phyloP scores from a whole-genome alignment of 2,329 filamentous ascomycete species.

The Zymoseptoria brevis region DNA sequence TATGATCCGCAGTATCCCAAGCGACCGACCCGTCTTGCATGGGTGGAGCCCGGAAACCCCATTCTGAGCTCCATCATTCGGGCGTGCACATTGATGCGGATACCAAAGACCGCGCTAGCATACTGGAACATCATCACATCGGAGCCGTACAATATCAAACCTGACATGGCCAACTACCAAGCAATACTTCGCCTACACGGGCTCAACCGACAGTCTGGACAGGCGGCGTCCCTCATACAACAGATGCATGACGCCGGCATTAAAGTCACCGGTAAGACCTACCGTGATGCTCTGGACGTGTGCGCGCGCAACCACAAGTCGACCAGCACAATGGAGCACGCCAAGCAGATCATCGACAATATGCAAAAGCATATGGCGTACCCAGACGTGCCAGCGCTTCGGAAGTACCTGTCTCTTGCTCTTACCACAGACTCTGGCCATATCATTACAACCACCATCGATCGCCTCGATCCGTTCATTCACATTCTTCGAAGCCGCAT shows the following conservation, averaged over 20 bases:
- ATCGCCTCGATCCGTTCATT: constrained; percentile 18
- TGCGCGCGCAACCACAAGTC: constrained; percentile 74
- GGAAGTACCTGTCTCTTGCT: constrained; percentile 51
- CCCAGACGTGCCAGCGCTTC: constrained; percentile 47
- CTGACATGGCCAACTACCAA: constrained; percentile 65
- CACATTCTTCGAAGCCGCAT: constrained; percentile 17
- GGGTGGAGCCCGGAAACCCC: constrained; percentile 44
- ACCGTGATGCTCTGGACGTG: constrained; percentile 63
- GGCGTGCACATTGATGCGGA: constrained; percentile 53
- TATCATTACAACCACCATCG: constrained; percentile 22
- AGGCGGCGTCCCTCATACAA: constrained; percentile 52
- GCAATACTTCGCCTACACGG: constrained; percentile 61
- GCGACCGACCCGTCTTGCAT: constrained; percentile 24
- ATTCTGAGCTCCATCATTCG: constrained; percentile 62
- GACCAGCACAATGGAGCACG: constrained; percentile 56
- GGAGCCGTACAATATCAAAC: constrained; percentile 51
- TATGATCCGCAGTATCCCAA: constrained; percentile 8
- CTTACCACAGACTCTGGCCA: constrained; percentile 33
- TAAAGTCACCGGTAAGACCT: constrained; percentile 42
- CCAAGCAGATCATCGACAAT: constrained; percentile 55
- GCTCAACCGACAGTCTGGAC: constrained; percentile 55
- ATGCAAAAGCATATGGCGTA: constrained; percentile 46
- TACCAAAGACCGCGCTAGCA: constrained; percentile 53
- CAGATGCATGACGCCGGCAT: constrained; percentile 24
- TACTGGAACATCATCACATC: constrained; percentile 72